phyloP scores from a whole-genome alignment of 306 rosid species.

The Cicer cuneatum region DNA sequence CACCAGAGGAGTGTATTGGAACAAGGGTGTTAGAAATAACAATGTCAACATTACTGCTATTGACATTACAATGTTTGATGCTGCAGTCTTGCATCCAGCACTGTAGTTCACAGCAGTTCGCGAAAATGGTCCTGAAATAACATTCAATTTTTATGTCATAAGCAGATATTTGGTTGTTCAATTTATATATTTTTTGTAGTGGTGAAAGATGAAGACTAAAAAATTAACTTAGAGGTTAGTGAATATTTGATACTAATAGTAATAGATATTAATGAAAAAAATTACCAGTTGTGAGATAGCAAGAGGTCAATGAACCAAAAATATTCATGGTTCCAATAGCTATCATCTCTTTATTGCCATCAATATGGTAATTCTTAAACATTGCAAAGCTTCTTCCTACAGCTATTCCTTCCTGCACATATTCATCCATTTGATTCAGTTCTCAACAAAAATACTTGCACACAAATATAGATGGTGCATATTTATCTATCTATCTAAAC shows the following conservation, averaged over 20 bases:
- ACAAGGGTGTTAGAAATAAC: conserved; percentile 84
- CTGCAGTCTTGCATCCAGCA: conserved; percentile 96
- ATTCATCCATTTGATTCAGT: conserved; percentile 3
- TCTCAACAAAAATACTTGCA: too few relatives aligned
- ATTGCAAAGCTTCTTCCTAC: conserved; percentile 97
- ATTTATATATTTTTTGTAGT: neutral
- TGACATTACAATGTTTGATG: conserved; percentile 88
- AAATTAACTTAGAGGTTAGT: too few relatives aligned
- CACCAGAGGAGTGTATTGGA: conserved; percentile 91
- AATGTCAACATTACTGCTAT: conserved; percentile 86
- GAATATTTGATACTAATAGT: neutral
- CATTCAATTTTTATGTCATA: conserved; percentile 5
- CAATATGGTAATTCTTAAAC: conserved; percentile 87
- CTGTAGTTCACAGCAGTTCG: conserved; percentile 91
- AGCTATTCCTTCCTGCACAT: conserved; percentile 94
- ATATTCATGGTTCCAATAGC: conserved; percentile 96
- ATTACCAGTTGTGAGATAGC: conserved; percentile 89
- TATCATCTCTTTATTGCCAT: conserved; percentile 97
- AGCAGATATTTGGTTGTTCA: neutral
- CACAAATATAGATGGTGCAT: too few relatives aligned
- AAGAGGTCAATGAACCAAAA: conserved; percentile 88
- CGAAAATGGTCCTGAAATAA: conserved; percentile 87
- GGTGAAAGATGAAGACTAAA: neutral
- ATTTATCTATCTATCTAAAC: too few relatives aligned
- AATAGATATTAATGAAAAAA: neutral